Percentiles rank a stretch among this genome's conserved stretches.
Conservation (phyloP, 208 protist species). For the Sergeia podlipaevii region DNA sequence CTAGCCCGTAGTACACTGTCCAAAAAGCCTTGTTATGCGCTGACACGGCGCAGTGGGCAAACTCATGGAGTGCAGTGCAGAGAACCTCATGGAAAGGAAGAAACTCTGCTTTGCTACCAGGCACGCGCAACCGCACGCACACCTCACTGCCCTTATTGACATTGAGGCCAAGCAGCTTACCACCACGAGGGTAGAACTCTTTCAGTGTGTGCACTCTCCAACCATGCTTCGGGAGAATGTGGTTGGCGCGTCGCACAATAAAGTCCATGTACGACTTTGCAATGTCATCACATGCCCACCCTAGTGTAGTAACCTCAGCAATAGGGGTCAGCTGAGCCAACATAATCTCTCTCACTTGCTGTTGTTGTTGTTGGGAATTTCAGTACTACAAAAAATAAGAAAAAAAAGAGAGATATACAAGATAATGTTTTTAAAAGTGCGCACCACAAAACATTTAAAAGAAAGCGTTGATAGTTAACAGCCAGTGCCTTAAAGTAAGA, state of each 20-base stretch:
- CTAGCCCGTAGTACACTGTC: conserved; percentile 69
- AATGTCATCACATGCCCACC: conserved; percentile 46
- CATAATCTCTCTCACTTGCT: not conserved
- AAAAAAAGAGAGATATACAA: too few relatives aligned
- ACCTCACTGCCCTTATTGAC: conserved; percentile 75
- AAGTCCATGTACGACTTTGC: conserved; percentile 68
- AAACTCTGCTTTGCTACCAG: conserved; percentile 60
- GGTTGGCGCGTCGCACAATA: conserved; percentile 37
- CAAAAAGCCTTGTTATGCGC: conserved; percentile 73
- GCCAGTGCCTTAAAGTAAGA: too few relatives aligned
- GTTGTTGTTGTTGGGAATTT: too few relatives aligned
- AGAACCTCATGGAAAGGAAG: conserved; percentile 83
- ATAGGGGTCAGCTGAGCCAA: conserved; percentile 29
- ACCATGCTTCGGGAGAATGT: conserved; percentile 39
- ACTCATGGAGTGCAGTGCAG: conserved; percentile 86
- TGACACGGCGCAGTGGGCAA: conserved; percentile 69
- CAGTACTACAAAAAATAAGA: too few relatives aligned
- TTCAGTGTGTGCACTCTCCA: conserved; percentile 67
- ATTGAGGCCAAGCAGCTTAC: conserved; percentile 79
- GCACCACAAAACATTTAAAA: too few relatives aligned
- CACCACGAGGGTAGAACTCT: conserved; percentile 83
- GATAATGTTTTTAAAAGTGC: too few relatives aligned
- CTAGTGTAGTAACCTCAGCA: conserved; percentile 45
- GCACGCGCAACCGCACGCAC: conserved; percentile 71
- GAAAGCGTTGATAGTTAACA: too few relatives aligned